Base-by-base conservation (phyloP, 345 rosid species). In the Syzygium oleosum region DNA sequence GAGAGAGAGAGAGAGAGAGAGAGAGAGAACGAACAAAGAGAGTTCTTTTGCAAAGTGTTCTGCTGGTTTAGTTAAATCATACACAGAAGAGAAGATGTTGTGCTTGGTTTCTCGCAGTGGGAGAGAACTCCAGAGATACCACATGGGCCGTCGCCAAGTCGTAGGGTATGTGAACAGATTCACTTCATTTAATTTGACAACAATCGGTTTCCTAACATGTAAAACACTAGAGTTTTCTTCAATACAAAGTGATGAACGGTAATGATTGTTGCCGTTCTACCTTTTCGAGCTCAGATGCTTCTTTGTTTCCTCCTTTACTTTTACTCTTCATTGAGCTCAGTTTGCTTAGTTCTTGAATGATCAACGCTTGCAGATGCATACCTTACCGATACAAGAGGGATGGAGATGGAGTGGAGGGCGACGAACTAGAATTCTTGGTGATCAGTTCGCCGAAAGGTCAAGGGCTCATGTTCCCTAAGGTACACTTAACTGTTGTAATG, bases 391-490 rank as follows among this genome's bases (percentile, higher is more conserved):
- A 87, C 83, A 96, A 92, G 86, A 88, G n/a, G 43, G 86, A 78
- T 0, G 86, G 52, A 8, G 93, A 93, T 88, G 95, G 92, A 6
- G 88, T 61, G 7, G 65, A 85, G 54, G 85, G 87, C 31, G 90
- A 92, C n/a, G 94, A 94, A 88, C 52, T 95, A 54, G 98, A 97
- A 87, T 94, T 97, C 84, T 93, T 97, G 61, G 90, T 94, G 29
- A 95, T 96, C 86, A 92, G 96, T 85, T 97, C 99, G 21, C 99
- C 95, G 56, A 97, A 96, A 88, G 94, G 95, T 86, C 94, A 92
- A 52, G 96, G 95, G 85, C 80, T 96, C 87, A 94, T 97, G 98
- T 97, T 97, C 86, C 99, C 99, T 3, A 97, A 97, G 98, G 99
- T 95, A 90, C 41, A 19, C 31, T 22, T 22, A 10, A 23, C 85